phyloP scores from a whole-genome alignment of 305 asterid species.

The Rubia balearica region DNA sequence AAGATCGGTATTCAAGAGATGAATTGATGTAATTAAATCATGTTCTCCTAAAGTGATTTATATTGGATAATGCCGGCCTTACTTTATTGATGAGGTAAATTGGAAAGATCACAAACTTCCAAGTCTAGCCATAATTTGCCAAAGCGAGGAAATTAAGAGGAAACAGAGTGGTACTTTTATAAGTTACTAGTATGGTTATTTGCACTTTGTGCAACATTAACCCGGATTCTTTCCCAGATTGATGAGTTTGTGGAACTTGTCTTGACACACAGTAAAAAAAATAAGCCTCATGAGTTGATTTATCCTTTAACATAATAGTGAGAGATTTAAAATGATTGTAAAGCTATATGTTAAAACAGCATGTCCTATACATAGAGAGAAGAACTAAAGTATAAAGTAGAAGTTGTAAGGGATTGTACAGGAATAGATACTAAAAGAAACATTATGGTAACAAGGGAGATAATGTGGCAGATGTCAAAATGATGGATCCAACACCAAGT shows the following conservation, averaged over 20 bases:
- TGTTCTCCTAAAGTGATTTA: no score
- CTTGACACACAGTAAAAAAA: slow-evolving; percentile 96
- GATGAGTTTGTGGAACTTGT: slow-evolving; percentile 31
- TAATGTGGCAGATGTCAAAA: slow-evolving; percentile 97
- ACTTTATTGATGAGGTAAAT: neutral
- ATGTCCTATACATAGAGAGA: slow-evolving; percentile 34
- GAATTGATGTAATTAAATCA: no score
- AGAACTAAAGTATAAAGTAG: slow-evolving; percentile 3
- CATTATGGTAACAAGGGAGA: slow-evolving; percentile 52
- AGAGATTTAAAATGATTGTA: slow-evolving; percentile 12
- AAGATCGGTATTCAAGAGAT: no score
- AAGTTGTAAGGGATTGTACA: slow-evolving; percentile 4
- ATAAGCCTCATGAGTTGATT: slow-evolving; percentile 66
- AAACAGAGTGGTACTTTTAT: no score
- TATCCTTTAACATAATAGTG: slow-evolving; percentile 51
- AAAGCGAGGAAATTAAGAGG: no score
- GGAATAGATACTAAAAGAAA: slow-evolving; percentile 15
- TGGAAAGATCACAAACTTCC: neutral
- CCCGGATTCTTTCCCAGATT: no score
- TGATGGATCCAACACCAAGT: slow-evolving; percentile 76
- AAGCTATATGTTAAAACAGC: neutral
- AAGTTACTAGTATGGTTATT: no score
- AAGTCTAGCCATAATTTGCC: neutral
- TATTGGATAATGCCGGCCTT: no score
- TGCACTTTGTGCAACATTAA: no score